Percentiles rank a stretch among this genome's conserved stretches.
Evolutionary conservation across 2,329 filamentous ascomycete species (phyloP).

Genomic region (Fusarium chaquense): DNA sequence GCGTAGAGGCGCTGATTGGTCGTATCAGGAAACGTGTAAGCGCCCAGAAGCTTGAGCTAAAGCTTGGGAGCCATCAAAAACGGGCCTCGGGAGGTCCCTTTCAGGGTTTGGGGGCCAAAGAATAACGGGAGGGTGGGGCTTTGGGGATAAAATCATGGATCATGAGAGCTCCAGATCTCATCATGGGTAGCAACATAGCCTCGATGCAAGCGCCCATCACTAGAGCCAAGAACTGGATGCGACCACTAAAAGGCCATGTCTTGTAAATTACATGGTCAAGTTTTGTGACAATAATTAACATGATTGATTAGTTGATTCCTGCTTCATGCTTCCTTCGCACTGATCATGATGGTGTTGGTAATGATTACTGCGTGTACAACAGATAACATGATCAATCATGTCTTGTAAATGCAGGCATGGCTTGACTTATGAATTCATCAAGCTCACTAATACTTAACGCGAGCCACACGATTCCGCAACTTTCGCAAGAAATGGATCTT

Average conservation of each 20-base stretch:
- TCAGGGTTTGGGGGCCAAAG: constrained; percentile 38
- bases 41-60: constrained; percentile 43
- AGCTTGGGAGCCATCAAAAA: constrained; percentile 32
- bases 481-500: neutral
- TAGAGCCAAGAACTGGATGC: constrained; percentile 40
- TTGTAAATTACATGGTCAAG: neutral
- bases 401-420: neutral
- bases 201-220: constrained; percentile 41
- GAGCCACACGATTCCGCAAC: neutral
- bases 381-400: neutral
- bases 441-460: no score
- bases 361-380: neutral
- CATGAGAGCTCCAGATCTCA: constrained; percentile 34
- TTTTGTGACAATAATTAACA: neutral
- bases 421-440: neutral
- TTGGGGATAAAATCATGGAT: constrained; percentile 33
- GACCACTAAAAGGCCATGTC: constrained; percentile 12
- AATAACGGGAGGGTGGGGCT: constrained; percentile 21
- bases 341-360: neutral
- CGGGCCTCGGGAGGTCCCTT: constrained; percentile 36
- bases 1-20: constrained; percentile 40
- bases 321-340: neutral
- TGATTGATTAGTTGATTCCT: neutral
- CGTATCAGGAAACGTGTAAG: constrained; percentile 41
- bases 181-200: constrained; percentile 38